Evolutionary conservation across 352 stramenopile species (phyloP), one percentile per base, ranked within the genome.

Genomic region (Globisporangium heterothallicum): DNA sequence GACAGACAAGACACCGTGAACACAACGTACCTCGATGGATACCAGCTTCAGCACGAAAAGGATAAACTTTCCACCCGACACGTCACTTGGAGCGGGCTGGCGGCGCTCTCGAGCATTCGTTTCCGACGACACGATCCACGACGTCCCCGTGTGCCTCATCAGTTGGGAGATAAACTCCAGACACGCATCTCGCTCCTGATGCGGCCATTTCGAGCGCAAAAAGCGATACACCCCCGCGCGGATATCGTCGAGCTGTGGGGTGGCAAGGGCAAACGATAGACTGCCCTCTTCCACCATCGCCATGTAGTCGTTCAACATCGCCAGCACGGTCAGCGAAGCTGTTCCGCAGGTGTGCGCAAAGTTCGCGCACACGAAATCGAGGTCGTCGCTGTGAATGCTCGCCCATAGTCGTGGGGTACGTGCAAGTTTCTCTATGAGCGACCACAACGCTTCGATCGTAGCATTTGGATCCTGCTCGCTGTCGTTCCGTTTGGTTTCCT

Each of bases 41-140:
- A 87, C 73, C 4, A 92, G 71, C 50, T 89, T 92, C 35, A 92
- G 63, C 26, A 90, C 53, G 19, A 92, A 77, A 12, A 89, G 42
- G 18, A 88, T 64, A 44, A 90, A 90, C 66, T 88, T 92, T 4
- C 77, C 76, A 4, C 66, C 66, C 0, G 75, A 83, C 0, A 84
- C 71, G 51, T 88, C 76, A 32, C 42, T 76, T 24, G 70, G 63
- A n/a, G n/a, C n/a, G n/a, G n/a, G n/a, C n/a, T n/a, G n/a, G n/a
- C n/a, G n/a, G n/a, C n/a, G n/a, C n/a, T n/a, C n/a, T n/a, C n/a
- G n/a, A n/a, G n/a, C n/a, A n/a, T n/a, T n/a, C 18, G 84, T 54
- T 4, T 71, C 86, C 34, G 74, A 73, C 2, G 79, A 61, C 1
- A 89, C 53, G 64, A 88, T 81, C 82, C 79, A 89, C 6, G 59